Evolutionary conservation across 495 filamentous ascomycete genomes (phyloP), one percentile per base, ranked within the genome.

Genomic region (Aspergillus cavernicola): DNA sequence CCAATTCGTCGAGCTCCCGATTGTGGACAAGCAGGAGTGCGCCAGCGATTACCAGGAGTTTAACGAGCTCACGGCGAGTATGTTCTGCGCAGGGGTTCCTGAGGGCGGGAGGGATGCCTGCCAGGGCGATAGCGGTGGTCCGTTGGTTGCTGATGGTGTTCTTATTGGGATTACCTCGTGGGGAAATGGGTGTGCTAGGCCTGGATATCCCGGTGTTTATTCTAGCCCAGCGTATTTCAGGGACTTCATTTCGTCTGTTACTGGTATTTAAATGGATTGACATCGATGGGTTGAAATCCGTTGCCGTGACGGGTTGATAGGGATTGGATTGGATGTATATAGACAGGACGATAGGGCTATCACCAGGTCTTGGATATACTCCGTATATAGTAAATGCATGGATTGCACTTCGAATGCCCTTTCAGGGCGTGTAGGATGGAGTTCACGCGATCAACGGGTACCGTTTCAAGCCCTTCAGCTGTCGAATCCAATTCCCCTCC

Each of bases 81-180:
- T 56, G 53, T 7, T 51, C 22, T 56, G 53, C 23, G 46, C 46
- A 9, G 53, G 46, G 1, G 36, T n/a, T 13, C 22, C 24, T 10
- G 31, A 35, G 44, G 12, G 46, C 4, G 53, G 53, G 8, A 56
- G 32, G 31, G 47, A 50, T 39, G 47, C 38, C 10, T 56, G 53
- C 22, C 23, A 44, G 32, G 53, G 53, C 0, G 53, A 56, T 31
- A 38, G 29, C 20, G 53, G 53, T 22, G 46, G 46, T 43, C 45
- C 45, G 1, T 15, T 50, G 3, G 38, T 40, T 26, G 29, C 31
- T 6, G 46, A 38, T 11, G 46, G 40, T n/a, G 12, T 22, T 4
- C 44, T 50, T 26, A 20, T 56, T 12, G 53, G 53, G 6, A 45
- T 56, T 31, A 49, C 49, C n/a, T 56, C 53, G 0, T 56, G 53